Conservation (phyloP, 2,329 filamentous ascomycete species). For the Ambrosiella xylebori region DNA sequence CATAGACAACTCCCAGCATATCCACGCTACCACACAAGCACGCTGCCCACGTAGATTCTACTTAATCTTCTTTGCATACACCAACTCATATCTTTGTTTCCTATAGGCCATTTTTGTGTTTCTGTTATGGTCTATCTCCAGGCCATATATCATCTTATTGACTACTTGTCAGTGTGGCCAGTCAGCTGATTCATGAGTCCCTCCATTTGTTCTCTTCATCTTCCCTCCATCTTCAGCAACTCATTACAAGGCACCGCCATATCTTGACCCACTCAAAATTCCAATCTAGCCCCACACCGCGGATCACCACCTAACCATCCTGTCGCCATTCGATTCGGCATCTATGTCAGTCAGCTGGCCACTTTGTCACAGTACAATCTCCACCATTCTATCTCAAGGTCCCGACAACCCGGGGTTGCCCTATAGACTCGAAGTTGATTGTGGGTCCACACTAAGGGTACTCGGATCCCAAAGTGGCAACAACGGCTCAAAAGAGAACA, state of each 20-base stretch:
- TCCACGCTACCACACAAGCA: no score
- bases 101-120: no score
- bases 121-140: no score
- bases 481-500: background rate
- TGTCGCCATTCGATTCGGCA: background rate
- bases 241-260: background rate
- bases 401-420: background rate
- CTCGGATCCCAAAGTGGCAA: background rate
- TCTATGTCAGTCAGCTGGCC: background rate
- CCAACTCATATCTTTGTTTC: no score
- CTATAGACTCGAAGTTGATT: background rate
- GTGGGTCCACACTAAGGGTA: background rate
- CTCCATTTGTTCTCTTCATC: background rate
- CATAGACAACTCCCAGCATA: no score
- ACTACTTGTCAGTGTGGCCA: no score
- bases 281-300: background rate
- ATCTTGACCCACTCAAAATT: background rate
- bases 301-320: background rate
- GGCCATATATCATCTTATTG: no score
- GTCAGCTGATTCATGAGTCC: background rate
- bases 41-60: no score
- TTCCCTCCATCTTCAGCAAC: background rate
- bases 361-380: background rate
- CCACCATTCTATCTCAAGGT: background rate
- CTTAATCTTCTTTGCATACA: no score